Conservation (phyloP, 306 rosid species). For the Prunus campanulata region DNA sequence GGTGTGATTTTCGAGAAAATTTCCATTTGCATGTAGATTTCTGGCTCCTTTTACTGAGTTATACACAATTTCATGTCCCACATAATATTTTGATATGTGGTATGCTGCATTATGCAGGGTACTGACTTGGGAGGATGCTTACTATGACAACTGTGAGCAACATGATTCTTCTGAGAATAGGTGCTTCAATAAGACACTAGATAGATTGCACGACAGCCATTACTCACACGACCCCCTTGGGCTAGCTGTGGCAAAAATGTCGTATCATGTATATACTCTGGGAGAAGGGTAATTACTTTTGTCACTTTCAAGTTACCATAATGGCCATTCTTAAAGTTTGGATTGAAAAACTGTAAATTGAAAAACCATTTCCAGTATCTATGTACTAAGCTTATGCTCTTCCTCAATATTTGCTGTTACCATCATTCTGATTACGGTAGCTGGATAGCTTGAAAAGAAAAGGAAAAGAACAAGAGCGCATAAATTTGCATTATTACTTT, state of each 20-base stretch:
- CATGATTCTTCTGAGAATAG: conserved; percentile 41
- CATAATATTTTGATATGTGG: not conserved
- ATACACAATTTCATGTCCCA: not conserved
- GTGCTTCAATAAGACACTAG: conserved; percentile 45
- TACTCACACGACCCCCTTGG: conserved; percentile 67
- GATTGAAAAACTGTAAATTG: not conserved
- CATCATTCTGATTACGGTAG: not conserved
- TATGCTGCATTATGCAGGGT: conserved; percentile 58
- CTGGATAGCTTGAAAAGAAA: not conserved
- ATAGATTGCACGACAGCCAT: conserved; percentile 45
- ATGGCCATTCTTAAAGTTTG: conserved; percentile 1
- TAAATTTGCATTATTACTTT: not conserved
- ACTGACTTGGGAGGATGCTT: conserved; percentile 92
- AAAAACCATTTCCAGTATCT: not conserved
- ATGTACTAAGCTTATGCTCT: not conserved
- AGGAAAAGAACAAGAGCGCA: not conserved
- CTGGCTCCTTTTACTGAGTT: not conserved
- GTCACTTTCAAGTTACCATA: not conserved
- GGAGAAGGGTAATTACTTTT: conserved; percentile 86
- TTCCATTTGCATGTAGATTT: not conserved
- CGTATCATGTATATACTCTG: conserved; percentile 76
- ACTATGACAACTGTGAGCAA: conserved; percentile 62
- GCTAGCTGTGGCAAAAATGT: conserved; percentile 87
- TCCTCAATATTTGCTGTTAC: not conserved
- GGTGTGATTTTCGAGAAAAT: not conserved